Percentiles rank a stretch among this genome's conserved stretches.
phyloP scores from a whole-genome alignment of 2,329 filamentous ascomycete genomes.

The Blastomyces percursus region DNA sequence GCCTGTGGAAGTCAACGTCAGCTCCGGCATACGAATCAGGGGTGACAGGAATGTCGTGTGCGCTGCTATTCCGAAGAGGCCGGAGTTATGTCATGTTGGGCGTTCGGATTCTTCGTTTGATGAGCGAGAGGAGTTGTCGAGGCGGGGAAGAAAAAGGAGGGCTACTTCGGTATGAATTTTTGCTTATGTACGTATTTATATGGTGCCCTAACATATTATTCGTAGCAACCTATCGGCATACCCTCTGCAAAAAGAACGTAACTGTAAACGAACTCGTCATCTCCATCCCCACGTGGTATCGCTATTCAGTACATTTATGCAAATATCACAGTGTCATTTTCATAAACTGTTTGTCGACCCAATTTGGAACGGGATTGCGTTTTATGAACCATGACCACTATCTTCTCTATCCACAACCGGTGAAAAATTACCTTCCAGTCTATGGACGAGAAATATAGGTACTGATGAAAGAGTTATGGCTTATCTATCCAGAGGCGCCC shows the following conservation, averaged over 20 bases:
- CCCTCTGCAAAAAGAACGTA: constrained; percentile 8
- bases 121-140: not conserved
- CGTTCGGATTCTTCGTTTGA: not conserved
- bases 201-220: not conserved
- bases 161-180: constrained; percentile 19
- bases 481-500: no score
- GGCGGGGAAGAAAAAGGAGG: constrained; percentile 14
- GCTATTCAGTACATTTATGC: not conserved
- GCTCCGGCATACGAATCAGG: constrained; percentile 22
- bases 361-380: not conserved
- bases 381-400: not conserved
- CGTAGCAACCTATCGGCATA: constrained; percentile 10
- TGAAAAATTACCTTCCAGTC: not conserved
- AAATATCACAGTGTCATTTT: not conserved
- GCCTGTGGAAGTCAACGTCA: constrained; percentile 20
- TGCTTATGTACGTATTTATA: not conserved
- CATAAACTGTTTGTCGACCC: not conserved
- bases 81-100: not conserved
- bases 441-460: not conserved
- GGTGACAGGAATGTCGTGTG: constrained; percentile 22
- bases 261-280: not conserved
- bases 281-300: no score
- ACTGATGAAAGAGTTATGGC: not conserved
- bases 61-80: constrained; percentile 1
- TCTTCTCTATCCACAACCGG: not conserved